phyloP scores from a whole-genome alignment of 768 basidiomycete species.

The Zangia roseola region DNA sequence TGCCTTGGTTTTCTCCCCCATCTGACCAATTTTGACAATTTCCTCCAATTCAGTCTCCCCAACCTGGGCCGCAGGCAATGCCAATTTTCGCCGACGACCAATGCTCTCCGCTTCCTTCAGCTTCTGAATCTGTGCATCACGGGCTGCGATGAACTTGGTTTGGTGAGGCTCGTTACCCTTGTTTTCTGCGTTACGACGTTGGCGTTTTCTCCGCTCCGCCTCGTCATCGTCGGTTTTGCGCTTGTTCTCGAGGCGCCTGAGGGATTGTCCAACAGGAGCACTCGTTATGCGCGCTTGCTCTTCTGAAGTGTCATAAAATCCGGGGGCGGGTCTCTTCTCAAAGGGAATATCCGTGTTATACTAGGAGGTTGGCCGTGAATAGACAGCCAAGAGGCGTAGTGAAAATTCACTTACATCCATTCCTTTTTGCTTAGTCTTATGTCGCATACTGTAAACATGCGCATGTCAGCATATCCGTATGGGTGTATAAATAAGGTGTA shows the following conservation, averaged over 20 bases:
- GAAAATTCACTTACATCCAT: constrained; percentile 75
- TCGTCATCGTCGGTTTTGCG: constrained; percentile 93
- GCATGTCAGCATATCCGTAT: constrained; percentile 1
- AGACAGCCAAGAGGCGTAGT: neutral
- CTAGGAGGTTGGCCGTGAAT: constrained; percentile 37
- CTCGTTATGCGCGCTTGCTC: constrained; percentile 83
- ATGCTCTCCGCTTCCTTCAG: constrained; percentile 97
- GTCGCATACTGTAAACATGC: constrained; percentile 63
- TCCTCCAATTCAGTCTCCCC: constrained; percentile 94
- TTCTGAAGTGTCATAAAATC: constrained; percentile 96
- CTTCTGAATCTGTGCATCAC: constrained; percentile 97
- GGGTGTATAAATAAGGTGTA: neutral
- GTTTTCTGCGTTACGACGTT: constrained; percentile 59
- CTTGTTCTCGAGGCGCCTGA: constrained; percentile 94
- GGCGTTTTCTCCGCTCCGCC: constrained; percentile 87
- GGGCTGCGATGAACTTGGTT: constrained; percentile 94
- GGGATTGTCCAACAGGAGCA: constrained; percentile 89
- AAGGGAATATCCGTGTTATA: constrained; percentile 99
- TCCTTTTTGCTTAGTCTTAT: constrained; percentile 93
- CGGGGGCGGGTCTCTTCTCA: constrained; percentile 92
- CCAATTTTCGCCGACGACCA: constrained; percentile 79
- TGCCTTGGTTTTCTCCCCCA: constrained; percentile 85
- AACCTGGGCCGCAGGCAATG: constrained; percentile 87
- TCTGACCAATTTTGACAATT: constrained; percentile 96
- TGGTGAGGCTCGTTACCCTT: constrained; percentile 75